Evolutionary conservation across 441 rosid species (phyloP).

Genomic region (Adansonia gregorii): DNA sequence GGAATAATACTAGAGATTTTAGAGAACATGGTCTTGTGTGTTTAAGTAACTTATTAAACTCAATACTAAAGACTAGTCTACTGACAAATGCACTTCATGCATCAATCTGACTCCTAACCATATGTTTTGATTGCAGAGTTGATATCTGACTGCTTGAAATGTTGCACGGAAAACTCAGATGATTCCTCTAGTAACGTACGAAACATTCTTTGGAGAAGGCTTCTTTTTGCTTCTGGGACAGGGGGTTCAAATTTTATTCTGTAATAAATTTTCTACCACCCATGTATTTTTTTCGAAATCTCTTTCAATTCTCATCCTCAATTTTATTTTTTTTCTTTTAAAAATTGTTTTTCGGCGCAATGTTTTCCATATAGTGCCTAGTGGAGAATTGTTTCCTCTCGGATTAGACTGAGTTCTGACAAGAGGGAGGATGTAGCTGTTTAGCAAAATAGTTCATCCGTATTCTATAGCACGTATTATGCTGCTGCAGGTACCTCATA

Average conservation of each 20-base stretch:
- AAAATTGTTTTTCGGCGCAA: not conserved
- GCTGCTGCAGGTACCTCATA: not conserved
- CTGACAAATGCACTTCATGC: not conserved
- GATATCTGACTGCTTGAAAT: constrained; percentile 89
- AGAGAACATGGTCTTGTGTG: not conserved
- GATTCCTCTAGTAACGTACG: constrained; percentile 83
- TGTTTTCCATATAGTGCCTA: not conserved
- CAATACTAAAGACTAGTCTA: not conserved
- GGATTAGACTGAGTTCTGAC: not conserved
- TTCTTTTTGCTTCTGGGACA: not conserved
- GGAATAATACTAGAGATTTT: not conserved
- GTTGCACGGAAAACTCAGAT: constrained; percentile 93
- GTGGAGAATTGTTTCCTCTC: not conserved
- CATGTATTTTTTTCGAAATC: not conserved
- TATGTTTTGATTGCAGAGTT: constrained; percentile 62
- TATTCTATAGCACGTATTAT: not conserved
- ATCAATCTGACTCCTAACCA: constrained; percentile 9
- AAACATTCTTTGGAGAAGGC: not conserved
- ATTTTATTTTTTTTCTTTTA: not conserved
- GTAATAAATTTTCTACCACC: not conserved
- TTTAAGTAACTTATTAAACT: not conserved
- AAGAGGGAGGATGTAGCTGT: not conserved
- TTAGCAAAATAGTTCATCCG: not conserved
- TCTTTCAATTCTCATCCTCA: not conserved
- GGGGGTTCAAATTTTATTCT: not conserved